A percentile compares a stretch with the other conserved stretches of the same genome.
These are phyloP conservation scores for Saccharomyces hybrid DNA, from an alignment of 1,139 yeast genomes.

Conservation along the genomic window DNA sequence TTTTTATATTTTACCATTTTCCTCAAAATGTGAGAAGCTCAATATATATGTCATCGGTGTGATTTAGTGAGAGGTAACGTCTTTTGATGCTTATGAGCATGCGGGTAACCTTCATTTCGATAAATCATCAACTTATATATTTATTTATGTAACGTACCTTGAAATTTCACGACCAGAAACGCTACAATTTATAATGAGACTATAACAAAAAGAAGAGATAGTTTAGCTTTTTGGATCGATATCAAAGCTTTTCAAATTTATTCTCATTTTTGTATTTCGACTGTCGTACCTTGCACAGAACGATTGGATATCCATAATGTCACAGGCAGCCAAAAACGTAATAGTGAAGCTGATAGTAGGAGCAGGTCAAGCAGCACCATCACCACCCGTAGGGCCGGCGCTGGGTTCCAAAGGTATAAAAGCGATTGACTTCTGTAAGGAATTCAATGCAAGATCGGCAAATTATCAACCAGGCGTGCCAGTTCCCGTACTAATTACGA, in stretches of 20 bases:
- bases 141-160: not conserved
- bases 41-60: not conserved
- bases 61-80: not conserved
- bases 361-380: constrained; percentile 98
- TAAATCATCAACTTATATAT: not conserved
- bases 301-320: constrained; percentile 16
- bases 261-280: not conserved
- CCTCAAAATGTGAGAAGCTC: not conserved
- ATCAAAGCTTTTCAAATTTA: not conserved
- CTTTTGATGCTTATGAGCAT: not conserved
- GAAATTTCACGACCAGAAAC: not conserved
- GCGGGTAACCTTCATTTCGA: not conserved
- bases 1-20: not conserved
- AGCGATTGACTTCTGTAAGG: constrained; percentile 97
- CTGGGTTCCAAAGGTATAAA: constrained; percentile 97
- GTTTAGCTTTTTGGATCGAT: not conserved
- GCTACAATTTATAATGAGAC: not conserved
- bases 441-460: constrained; percentile 94
- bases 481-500: constrained; percentile 74
- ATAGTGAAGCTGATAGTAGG: constrained; percentile 86
- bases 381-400: constrained; percentile 99
- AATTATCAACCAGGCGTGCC: constrained; percentile 79
- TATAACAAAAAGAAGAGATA: not conserved
- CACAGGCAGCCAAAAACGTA: constrained; percentile 34
- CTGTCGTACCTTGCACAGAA: not conserved